These are phyloP conservation scores for Trametes sanguinea DNA, from an alignment of 768 basidiomycete genomes.

Conservation along the genomic window DNA sequence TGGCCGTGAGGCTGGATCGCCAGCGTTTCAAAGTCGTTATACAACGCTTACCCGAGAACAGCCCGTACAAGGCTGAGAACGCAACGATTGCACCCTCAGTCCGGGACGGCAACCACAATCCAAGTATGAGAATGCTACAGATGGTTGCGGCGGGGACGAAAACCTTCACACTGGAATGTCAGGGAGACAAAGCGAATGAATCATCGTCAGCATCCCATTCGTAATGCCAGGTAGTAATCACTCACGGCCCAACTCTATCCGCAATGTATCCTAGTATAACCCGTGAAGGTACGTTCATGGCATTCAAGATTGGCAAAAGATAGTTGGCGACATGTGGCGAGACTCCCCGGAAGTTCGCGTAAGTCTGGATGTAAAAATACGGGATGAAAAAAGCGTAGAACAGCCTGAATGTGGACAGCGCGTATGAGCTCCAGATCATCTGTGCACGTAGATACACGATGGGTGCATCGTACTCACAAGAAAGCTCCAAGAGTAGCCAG, in stretches of 20 bases:
- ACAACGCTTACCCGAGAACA: slow-evolving; percentile 31
- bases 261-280: slow-evolving; percentile 35
- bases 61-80: slow-evolving; percentile 35
- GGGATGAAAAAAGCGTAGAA: slow-evolving; percentile 39
- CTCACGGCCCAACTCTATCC: slow-evolving; percentile 32
- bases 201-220: not conserved
- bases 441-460: not conserved
- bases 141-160: slow-evolving; percentile 31
- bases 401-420: slow-evolving; percentile 13
- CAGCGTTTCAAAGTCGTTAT: too few species aligned
- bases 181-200: not conserved
- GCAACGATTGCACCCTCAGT: slow-evolving; percentile 28
- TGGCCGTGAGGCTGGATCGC: too few species aligned
- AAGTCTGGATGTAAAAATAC: slow-evolving; percentile 38
- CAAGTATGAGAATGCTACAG: slow-evolving; percentile 29
- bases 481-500: slow-evolving; percentile 27
- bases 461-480: slow-evolving; percentile 23
- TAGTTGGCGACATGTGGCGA: slow-evolving; percentile 28
- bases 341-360: slow-evolving; percentile 30
- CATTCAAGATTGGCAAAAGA: slow-evolving; percentile 36
- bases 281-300: slow-evolving; percentile 31
- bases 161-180: slow-evolving; percentile 29
- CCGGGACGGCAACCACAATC: slow-evolving; percentile 34
- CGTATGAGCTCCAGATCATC: not conserved
- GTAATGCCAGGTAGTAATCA: not conserved